Evolutionary conservation across 2,329 filamentous ascomycete genomes (phyloP), one percentile per base, ranked within the genome.

Genomic region (Tolypocladium guangdongense): DNA sequence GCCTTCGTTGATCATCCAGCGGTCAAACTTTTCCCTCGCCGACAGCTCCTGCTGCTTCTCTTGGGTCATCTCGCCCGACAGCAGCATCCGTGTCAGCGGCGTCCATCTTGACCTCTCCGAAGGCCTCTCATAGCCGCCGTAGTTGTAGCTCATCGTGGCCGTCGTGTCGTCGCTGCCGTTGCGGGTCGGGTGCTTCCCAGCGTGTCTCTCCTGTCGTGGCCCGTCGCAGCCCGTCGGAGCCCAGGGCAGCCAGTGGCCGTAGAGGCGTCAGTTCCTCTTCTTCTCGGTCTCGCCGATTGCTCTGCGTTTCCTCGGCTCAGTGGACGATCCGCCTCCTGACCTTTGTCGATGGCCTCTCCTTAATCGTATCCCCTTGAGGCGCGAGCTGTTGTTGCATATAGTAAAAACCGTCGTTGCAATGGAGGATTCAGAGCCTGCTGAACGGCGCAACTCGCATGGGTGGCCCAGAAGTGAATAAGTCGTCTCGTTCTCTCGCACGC

Each of bases 1-100:
- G 56, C 88, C 88, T 67, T 92, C 88, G 66, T 92, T 92, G 57
- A 92, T 86, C 88, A 93, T 91, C 88, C 88, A 93, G 59, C 84
- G 77, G 68, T 91, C 86, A 64, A 92, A 86, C 66, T 81, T 86
- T 68, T 92, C 86, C 64, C 81, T 79, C 57, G 80, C 69, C 27
- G 81, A 82, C 61, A 92, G 73, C 54, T 84, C 78, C 65, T 83
- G 83, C 60, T 86, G 83, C 63, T 75, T 80, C 66, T 90, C 85
- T 63, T 84, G 83, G 52, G 83, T 88, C 81, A 91, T 87, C 73
- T 90, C 86, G 50, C 88, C 87, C 53, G 88, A 90, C 67, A 91
- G 79, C 66, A 93, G 74, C 85, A 92, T 89, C 59, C 87, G 82
- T 56, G 87, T 89, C 53, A 93, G 77, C 18, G 88, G 87, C 57